These are phyloP conservation scores for Penicillium robsamsonii DNA, from an alignment of 495 filamentous ascomycete genomes.

Conservation along the genomic window DNA sequence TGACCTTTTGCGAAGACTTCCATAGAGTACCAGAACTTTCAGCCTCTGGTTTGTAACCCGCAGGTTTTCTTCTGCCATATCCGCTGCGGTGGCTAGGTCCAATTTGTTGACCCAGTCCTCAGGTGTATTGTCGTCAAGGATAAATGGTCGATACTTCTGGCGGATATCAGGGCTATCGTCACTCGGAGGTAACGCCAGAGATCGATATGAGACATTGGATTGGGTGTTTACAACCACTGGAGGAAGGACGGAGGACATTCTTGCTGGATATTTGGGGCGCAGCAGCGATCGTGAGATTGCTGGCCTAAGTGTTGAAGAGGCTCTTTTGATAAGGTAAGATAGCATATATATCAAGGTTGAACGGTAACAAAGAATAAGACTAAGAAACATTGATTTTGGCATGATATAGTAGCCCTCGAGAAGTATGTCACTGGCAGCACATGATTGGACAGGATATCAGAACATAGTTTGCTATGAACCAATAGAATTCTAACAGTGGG, in stretches of 20 bases:
- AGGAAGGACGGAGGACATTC: slow-evolving; percentile 9
- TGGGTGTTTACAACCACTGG: slow-evolving; percentile 8
- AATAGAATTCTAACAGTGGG: not conserved
- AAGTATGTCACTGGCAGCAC: slow-evolving; percentile 1
- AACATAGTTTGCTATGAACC: not conserved
- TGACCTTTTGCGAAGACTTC: slow-evolving; percentile 58
- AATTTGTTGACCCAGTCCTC: slow-evolving; percentile 56
- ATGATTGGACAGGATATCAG: not conserved
- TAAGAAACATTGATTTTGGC: not conserved
- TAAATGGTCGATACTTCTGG: slow-evolving; percentile 58
- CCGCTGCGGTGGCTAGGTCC: slow-evolving; percentile 54
- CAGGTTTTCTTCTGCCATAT: slow-evolving; percentile 51
- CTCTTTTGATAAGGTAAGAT: not conserved
- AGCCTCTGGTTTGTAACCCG: slow-evolving; percentile 43
- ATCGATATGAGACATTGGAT: slow-evolving; percentile 12
- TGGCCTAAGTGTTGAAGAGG: not conserved
- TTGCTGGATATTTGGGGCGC: slow-evolving; percentile 9
- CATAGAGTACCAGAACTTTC: slow-evolving; percentile 63
- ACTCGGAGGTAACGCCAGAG: slow-evolving; percentile 40
- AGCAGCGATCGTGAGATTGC: slow-evolving; percentile 2
- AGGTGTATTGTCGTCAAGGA: slow-evolving; percentile 36
- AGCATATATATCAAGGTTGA: slow-evolving; percentile 1
- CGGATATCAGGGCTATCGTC: slow-evolving; percentile 52
- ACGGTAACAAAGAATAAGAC: not conserved
- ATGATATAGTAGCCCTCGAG: not conserved